Evolutionary conservation across 2,329 filamentous ascomycete genomes (phyloP), one percentile per base, ranked within the genome.

Genomic region (Neonectria sp.): DNA sequence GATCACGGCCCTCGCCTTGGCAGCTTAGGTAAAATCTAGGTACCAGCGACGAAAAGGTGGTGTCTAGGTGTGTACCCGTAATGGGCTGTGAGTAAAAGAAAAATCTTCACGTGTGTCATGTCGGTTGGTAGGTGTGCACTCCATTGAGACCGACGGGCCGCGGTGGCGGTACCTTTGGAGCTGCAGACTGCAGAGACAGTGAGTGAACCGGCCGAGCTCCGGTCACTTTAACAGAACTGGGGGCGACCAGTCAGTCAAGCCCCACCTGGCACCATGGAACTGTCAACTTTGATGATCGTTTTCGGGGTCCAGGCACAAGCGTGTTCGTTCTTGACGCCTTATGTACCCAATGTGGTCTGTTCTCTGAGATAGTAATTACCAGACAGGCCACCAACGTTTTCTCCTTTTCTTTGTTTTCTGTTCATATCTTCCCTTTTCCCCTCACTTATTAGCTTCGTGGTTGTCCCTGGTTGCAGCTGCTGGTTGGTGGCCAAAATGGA

Each of bases 401-500:
- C 48, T 35, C 31, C 51, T 35, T 35, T 31, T 12, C 12, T 35
- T 35, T 35, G 6, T 40, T 40, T n/a, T 35, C n/a, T 24, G 48
- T 33, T 24, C 49, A 35, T n/a, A 6, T 15, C 27, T n/a, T 27
- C 24, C n/a, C 51, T 24, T 12, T 11, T 12, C 12, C n/a, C 31
- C 21, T 6, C 52, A 51, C 31, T 33, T 6, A 46, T 45, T 53
- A 55, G 25, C 6, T 55, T 63, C 29, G 29, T 51, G 11, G 15
- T 15, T 60, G 5, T 58, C 35, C 33, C 37, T 49, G 45, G 35
- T 56, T 35, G 56, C 31, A 56, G 17, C 35, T 24, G 4, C 40
- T 45, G 17, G 40, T 24, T 12, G 60, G 68, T 71, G 60, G 72
- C 71, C 65, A 71, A 71, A 55, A 59, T 55, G 56, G 67, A 68